Conservation (phyloP, 495 filamentous ascomycete genomes). For the Podospora fimiseda region DNA sequence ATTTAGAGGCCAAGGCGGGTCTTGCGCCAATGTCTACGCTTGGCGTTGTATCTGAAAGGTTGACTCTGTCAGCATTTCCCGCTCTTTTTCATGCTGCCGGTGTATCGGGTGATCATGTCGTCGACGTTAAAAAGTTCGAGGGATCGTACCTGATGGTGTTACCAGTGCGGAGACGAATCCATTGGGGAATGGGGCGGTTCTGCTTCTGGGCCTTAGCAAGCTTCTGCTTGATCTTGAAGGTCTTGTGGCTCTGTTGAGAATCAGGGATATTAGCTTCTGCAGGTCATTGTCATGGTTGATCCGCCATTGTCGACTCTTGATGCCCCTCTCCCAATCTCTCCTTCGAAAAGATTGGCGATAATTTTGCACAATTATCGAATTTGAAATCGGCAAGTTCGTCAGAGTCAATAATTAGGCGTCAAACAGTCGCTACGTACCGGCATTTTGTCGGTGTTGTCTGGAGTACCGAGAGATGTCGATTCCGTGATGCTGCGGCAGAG, state of each 20-base stretch:
- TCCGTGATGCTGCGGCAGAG: conserved; percentile 28
- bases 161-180: conserved; percentile 94
- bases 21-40: conserved; percentile 99
- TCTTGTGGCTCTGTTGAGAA: conserved; percentile 83
- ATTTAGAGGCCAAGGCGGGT: conserved; percentile 95
- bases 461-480: conserved; percentile 36
- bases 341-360: not conserved
- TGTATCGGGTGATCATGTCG: not conserved
- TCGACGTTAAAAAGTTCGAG: not conserved
- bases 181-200: conserved; percentile 99
- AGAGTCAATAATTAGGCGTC: not conserved
- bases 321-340: conserved; percentile 5
- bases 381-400: conserved; percentile 2
- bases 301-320: not conserved
- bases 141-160: conserved; percentile 92
- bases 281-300: not conserved
- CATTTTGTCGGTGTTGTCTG: conserved; percentile 64
- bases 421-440: conserved; percentile 54
- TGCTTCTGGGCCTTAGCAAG: conserved; percentile 99
- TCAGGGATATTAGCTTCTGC: conserved; percentile 13
- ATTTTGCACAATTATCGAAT: conserved; percentile 1
- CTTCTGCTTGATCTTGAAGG: conserved; percentile 99
- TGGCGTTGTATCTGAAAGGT: conserved; percentile 87
- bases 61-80: conserved; percentile 2
- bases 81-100: not conserved